Evolutionary conservation across 345 rosid genomes (phyloP).

Genomic region (Zanthoxylum bungeanum): DNA sequence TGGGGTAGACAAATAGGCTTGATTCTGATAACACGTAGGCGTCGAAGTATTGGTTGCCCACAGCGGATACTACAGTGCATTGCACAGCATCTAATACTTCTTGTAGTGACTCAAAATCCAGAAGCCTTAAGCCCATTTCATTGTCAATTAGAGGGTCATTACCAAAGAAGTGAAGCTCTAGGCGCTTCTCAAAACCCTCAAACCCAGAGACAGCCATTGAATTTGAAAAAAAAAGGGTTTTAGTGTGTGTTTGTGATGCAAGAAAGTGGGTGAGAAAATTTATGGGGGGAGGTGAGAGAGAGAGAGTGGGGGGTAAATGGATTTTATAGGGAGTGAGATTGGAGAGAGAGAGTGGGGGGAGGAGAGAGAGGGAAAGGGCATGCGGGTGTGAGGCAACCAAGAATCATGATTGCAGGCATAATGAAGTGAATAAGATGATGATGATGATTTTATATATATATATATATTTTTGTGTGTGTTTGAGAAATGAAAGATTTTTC

Average conservation of each 20-base stretch:
- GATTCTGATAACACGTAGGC: constrained; percentile 97
- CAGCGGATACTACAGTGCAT: constrained; percentile 94
- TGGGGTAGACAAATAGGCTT: constrained; percentile 89
- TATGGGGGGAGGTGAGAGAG: constrained; percentile 32
- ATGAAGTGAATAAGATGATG: constrained; percentile 75
- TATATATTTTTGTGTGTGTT: background rate
- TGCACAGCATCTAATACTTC: constrained; percentile 69
- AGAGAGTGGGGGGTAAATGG: constrained; percentile 19
- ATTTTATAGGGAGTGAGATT: constrained; percentile 30
- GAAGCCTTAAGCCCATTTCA: constrained; percentile 66
- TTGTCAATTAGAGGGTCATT: constrained; percentile 26
- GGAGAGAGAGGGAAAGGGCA: constrained; percentile 43
- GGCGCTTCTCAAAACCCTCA: constrained; percentile 96
- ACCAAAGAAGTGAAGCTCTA: constrained; percentile 82
- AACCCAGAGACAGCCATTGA: constrained; percentile 93
- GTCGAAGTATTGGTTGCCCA: constrained; percentile 74
- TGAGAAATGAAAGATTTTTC: constrained; percentile 19
- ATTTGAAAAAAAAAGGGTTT: background rate
- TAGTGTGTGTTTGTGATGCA: background rate
- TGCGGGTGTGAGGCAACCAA: constrained; percentile 98
- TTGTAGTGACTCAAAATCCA: constrained; percentile 65
- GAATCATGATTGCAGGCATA: constrained; percentile 94
- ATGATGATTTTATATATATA: constrained; percentile 15
- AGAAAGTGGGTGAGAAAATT: background rate
- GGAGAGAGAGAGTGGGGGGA: constrained; percentile 28